A percentile compares a stretch with the other conserved stretches of the same genome.
These are phyloP conservation scores for Diaporthe destruens DNA, from an alignment of 2,329 filamentous ascomycete genomes.

Conservation along the genomic window DNA sequence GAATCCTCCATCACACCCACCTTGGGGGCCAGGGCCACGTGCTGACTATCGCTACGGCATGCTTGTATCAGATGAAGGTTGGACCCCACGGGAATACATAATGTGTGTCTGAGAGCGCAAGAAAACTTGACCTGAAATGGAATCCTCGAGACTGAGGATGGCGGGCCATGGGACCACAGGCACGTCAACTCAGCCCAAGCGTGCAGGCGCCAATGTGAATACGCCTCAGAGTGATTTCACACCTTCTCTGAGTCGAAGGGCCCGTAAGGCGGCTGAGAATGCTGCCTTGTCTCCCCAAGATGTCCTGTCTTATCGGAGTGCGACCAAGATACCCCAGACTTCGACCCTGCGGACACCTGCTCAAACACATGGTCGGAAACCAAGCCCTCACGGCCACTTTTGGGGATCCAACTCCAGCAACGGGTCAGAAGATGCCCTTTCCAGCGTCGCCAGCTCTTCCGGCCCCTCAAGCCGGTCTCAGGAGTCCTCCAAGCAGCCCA, in stretches of 20 bases:
- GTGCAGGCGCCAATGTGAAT: conserved; percentile 48
- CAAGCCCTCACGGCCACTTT: conserved; percentile 58
- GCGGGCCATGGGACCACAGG: conserved; percentile 46
- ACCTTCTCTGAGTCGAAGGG: conserved; percentile 44
- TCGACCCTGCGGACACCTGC: conserved; percentile 48
- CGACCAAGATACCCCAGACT: conserved; percentile 55
- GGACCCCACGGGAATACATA: conserved; percentile 16
- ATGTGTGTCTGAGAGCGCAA: conserved; percentile 43
- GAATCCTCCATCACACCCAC: conserved; percentile 1
- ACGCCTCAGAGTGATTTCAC: conserved; percentile 47
- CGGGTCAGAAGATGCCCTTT: conserved; percentile 49
- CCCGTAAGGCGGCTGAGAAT: conserved; percentile 48
- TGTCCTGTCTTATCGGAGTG: conserved; percentile 40
- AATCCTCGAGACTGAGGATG: conserved; percentile 48
- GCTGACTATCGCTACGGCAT: conserved; percentile 32
- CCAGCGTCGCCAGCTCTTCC: conserved; percentile 50
- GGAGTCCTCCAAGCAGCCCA: conserved; percentile 51
- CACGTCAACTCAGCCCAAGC: conserved; percentile 46
- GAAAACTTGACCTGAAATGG: conserved; percentile 48
- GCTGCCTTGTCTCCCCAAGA: conserved; percentile 32
- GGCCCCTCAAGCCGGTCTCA: conserved; percentile 51
- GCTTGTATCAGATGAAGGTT: conserved; percentile 42
- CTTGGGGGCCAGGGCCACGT: conserved; percentile 9
- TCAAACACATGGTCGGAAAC: conserved; percentile 47
- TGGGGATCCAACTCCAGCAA: conserved; percentile 55